Percentiles rank a stretch among this genome's conserved stretches.
Evolutionary conservation across 1,284 basidiomycete genomes (phyloP).

Genomic region (Phellinidium pouzarii): DNA sequence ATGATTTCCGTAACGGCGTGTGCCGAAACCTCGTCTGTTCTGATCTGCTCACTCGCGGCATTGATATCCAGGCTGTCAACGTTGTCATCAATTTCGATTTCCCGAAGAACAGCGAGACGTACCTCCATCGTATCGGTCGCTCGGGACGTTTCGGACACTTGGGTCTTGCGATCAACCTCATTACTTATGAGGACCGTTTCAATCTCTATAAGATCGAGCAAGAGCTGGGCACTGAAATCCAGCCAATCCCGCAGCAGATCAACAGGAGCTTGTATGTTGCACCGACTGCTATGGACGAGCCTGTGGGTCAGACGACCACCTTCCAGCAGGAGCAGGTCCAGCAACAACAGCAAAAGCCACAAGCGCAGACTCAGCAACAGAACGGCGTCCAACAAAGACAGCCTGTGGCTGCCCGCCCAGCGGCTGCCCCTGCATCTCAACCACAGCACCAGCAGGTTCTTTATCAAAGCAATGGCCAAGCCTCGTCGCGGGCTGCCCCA

Average conservation of each 20-base stretch:
- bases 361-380: not conserved
- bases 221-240: slow-evolving; percentile 96
- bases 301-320: slow-evolving; percentile 33
- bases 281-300: slow-evolving; percentile 49
- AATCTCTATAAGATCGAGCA: slow-evolving; percentile 98
- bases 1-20: slow-evolving; percentile 97
- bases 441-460: slow-evolving; percentile 12
- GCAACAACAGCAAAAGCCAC: not conserved
- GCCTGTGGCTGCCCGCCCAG: not conserved
- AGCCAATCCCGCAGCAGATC: slow-evolving; percentile 88
- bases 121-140: slow-evolving; percentile 95
- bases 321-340: slow-evolving; percentile 3
- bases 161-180: slow-evolving; percentile 94
- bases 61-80: slow-evolving; percentile 99
- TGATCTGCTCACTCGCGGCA: slow-evolving; percentile 96
- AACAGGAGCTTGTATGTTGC: slow-evolving; percentile 93
- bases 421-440: not conserved
- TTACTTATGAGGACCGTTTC: slow-evolving; percentile 96
- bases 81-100: slow-evolving; percentile 99
- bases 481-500: not conserved
- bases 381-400: not conserved
- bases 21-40: slow-evolving; percentile 97
- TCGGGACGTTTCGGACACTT: slow-evolving; percentile 96
- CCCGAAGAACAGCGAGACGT: slow-evolving; percentile 97
- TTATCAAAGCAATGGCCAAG: slow-evolving; percentile 18